Evolutionary conservation across 2,329 filamentous ascomycete species (phyloP).

Genomic region (Phyllosticta ampelicida): DNA sequence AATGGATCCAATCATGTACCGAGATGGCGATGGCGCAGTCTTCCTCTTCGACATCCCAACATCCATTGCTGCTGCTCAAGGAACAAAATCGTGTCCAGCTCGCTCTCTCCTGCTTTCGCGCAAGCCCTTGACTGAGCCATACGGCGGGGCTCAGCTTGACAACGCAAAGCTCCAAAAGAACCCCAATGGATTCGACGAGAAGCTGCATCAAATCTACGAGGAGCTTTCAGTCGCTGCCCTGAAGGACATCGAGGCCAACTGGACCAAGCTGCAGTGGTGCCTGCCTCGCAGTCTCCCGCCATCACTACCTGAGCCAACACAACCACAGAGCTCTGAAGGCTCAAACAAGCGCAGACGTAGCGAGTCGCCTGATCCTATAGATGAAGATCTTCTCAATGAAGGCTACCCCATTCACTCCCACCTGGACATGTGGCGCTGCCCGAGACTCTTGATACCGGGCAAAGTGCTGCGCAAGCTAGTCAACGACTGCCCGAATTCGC

Average conservation of each 20-base stretch:
- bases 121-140: slow-evolving; percentile 36
- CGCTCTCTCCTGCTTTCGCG: slow-evolving; percentile 37
- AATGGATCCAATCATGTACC: slow-evolving; percentile 39
- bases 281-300: neutral
- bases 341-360: neutral
- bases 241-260: neutral
- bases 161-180: neutral
- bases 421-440: neutral
- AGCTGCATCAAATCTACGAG: neutral
- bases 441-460: neutral
- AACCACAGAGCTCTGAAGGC: neutral
- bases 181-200: neutral
- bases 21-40: slow-evolving; percentile 39
- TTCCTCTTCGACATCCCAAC: slow-evolving; percentile 58
- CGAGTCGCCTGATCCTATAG: neutral
- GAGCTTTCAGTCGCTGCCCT: neutral
- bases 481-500: neutral
- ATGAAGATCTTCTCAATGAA: neutral
- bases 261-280: neutral
- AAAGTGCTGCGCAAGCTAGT: neutral
- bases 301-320: neutral
- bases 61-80: slow-evolving; percentile 58
- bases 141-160: slow-evolving; percentile 13
- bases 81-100: slow-evolving; percentile 30
- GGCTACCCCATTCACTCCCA: neutral